These are phyloP conservation scores for Didymella sp. DNA, from an alignment of 2,329 filamentous ascomycete genomes.

Conservation along the genomic window DNA sequence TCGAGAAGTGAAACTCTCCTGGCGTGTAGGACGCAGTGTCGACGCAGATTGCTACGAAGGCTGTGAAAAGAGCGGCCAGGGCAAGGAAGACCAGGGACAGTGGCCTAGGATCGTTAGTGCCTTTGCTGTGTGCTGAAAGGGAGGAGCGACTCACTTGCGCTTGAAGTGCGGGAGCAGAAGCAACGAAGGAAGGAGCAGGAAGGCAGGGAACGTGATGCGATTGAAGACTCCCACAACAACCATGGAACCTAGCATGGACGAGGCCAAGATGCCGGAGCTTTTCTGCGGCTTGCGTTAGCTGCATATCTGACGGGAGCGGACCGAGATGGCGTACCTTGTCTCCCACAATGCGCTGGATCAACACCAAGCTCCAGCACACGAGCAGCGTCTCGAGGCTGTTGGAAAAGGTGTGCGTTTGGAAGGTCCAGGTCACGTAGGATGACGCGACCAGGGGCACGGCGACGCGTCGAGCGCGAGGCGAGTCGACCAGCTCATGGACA, in stretches of 20 bases:
- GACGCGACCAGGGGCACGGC: constrained; percentile 88
- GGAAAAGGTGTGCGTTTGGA: constrained; percentile 97
- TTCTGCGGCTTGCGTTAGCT: constrained; percentile 61
- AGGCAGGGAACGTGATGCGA: constrained; percentile 95
- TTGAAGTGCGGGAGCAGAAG: constrained; percentile 84
- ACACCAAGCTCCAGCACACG: constrained; percentile 89
- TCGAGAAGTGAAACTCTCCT: constrained; percentile 68
- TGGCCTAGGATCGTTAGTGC: constrained; percentile 53
- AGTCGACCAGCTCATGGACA: constrained; percentile 85
- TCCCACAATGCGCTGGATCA: constrained; percentile 85
- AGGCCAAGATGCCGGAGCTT: constrained; percentile 76
- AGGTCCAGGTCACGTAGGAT: constrained; percentile 98
- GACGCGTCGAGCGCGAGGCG: constrained; percentile 71
- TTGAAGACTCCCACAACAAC: constrained; percentile 91
- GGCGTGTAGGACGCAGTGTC: constrained; percentile 83
- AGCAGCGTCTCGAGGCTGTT: constrained; percentile 95
- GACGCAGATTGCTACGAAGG: constrained; percentile 74
- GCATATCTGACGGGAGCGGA: constrained; percentile 35
- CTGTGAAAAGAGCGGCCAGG: constrained; percentile 70
- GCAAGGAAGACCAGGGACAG: constrained; percentile 68
- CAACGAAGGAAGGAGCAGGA: constrained; percentile 82
- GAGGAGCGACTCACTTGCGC: constrained; percentile 68
- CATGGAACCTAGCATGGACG: constrained; percentile 79
- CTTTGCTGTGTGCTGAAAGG: not conserved
- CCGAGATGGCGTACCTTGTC: constrained; percentile 67